Evolutionary conservation across 2,329 filamentous ascomycete species (phyloP), one percentile per base, ranked within the genome.

Genomic region (Acrocalymma vagum): DNA sequence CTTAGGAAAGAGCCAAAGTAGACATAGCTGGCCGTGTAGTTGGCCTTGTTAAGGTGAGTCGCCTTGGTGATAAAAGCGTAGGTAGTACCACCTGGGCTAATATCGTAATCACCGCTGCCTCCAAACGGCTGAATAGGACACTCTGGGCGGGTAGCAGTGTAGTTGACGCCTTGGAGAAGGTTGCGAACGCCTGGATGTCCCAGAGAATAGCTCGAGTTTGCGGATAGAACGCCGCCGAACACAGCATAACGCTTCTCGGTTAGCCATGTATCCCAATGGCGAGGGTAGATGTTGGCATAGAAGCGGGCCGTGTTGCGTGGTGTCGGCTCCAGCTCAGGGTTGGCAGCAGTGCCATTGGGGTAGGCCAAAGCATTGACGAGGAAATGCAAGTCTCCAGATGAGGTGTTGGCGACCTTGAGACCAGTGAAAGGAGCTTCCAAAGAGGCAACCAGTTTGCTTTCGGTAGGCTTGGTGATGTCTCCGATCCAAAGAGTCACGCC

Each of bases 251-350:
- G 83, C 59, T 89, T 83, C 38, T 84, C 80, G 2, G 80, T 83
- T 22, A 84, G 76, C 74, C 87, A 95, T 5, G 78, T 70, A 63
- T 95, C 89, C 90, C 90, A 95, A 62, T 95, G 88, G 17, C 90
- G 83, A 18, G 87, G 85, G 60, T 88, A 94, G 24, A 90, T 81
- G 44, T 82, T 83, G 15, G 82, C 82, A 68, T 94, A 94, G 22
- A 90, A 79, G 58, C 82, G 84, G 14, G 82, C 90, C 4, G 81
- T 81, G 27, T 85, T 85, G 16, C 77, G 68, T 1, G 81, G 73
- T 54, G 81, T 81, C 40, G 79, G 72, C 27, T 81, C 83, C 4
- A 77, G 74, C 29, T 84, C 78, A 5, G 82, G 74, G 64, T 87
- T 88, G 70, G 86, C 85, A 24, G 93, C 79, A 4, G 82, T 76